Evolutionary conservation across 176 grass and related monocot species (phyloP).

Genomic region (Bolboschoenus planiculmis): DNA sequence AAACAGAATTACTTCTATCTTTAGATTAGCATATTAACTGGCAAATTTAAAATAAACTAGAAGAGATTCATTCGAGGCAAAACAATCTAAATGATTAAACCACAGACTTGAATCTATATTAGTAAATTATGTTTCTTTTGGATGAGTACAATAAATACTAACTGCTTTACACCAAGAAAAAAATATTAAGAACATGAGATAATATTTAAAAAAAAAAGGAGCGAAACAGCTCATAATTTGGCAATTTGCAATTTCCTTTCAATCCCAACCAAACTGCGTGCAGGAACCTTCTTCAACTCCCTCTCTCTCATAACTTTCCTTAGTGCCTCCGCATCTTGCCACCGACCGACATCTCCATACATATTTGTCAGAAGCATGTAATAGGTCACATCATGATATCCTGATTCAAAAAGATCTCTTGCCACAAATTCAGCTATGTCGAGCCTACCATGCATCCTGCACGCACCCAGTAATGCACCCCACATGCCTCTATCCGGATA

Average conservation of each 20-base stretch:
- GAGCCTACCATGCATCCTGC: conserved; percentile 44
- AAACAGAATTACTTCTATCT: neutral
- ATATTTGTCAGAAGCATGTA: conserved; percentile 47
- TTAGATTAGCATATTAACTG: neutral
- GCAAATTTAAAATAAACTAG: neutral
- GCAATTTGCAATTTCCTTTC: conserved; percentile 13
- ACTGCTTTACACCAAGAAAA: neutral
- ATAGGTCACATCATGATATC: conserved; percentile 43
- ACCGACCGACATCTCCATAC: conserved; percentile 41
- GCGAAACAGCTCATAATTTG: neutral
- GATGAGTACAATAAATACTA: neutral
- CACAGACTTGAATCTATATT: neutral
- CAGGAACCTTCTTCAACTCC: conserved; percentile 45
- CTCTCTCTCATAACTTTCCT: conserved; percentile 36
- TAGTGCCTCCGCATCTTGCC: conserved; percentile 41
- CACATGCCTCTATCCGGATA: conserved; percentile 53
- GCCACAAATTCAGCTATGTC: conserved; percentile 42
- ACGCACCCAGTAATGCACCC: conserved; percentile 53
- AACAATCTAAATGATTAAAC: neutral
- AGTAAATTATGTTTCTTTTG: neutral
- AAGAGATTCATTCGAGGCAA: neutral
- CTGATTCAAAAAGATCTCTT: conserved; percentile 39
- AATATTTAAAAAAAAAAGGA: neutral
- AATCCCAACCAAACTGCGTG: conserved; percentile 44
- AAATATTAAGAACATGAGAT: neutral